Percentiles rank a stretch among this genome's conserved stretches.
These are phyloP conservation scores for Hypoxylon sp. DNA, from an alignment of 2,329 filamentous ascomycete species.

Conservation along the genomic window DNA sequence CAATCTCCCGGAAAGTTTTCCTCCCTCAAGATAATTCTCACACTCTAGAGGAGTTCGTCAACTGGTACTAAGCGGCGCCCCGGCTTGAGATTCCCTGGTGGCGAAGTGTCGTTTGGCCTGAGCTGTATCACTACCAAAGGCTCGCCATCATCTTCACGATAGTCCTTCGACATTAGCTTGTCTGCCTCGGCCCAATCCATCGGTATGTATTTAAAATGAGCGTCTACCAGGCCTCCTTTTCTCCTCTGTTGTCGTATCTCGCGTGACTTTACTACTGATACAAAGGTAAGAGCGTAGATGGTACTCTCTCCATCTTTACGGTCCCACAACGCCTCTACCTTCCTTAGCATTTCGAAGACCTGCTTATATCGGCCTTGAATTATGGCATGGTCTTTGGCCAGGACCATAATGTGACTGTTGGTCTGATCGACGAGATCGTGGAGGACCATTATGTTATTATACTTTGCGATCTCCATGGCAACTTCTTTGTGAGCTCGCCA, in stretches of 20 bases:
- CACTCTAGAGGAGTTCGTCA: not conserved
- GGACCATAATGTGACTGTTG: constrained; percentile 15
- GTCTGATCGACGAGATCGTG: constrained; percentile 22
- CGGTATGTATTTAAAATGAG: not conserved
- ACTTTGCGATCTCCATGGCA: constrained; percentile 16
- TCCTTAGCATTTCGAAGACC: not conserved
- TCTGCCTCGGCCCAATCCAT: constrained; percentile 17
- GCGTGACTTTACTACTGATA: not conserved
- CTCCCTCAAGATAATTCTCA: no score
- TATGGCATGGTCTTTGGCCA: constrained; percentile 3
- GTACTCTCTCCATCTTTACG: not conserved
- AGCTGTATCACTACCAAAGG: not conserved
- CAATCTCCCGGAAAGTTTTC: no score
- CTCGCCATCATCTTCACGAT: not conserved
- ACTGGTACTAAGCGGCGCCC: constrained; percentile 2
- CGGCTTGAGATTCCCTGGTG: not conserved
- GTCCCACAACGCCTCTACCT: not conserved
- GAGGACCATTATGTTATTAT: constrained; percentile 3
- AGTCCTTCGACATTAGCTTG: constrained; percentile 1
- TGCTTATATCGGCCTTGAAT: constrained; percentile 5
- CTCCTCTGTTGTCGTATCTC: not conserved
- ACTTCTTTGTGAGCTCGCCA: constrained; percentile 8
- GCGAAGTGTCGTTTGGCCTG: not conserved
- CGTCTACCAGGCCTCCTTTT: not conserved
- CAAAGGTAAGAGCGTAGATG: not conserved